Evolutionary conservation across 768 basidiomycete genomes (phyloP).

Genomic region (Cystofilobasidium bisporidii): DNA sequence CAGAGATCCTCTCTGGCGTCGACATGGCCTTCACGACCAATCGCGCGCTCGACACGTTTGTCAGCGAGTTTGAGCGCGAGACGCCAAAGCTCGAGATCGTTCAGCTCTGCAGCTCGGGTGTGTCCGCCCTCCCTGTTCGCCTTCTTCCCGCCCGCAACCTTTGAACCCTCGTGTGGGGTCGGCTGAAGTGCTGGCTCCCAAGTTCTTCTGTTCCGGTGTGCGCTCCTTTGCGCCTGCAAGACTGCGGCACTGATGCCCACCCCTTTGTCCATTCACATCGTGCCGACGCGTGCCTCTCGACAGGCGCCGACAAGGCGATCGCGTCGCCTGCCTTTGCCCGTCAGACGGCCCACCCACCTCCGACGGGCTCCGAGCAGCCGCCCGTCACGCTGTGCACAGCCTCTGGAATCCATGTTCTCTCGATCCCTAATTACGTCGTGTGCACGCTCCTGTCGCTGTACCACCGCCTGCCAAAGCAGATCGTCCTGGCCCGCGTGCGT

Average conservation of each 20-base stretch:
- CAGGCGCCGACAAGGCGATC: conserved; percentile 13
- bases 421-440: conserved; percentile 36
- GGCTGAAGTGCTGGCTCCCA: too few species aligned
- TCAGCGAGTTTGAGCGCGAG: background rate
- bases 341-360: background rate
- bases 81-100: background rate
- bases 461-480: conserved; percentile 33
- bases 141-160: too few species aligned
- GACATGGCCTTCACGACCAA: background rate
- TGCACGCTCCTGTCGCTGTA: conserved; percentile 31
- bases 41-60: background rate
- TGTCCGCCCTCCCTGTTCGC: background rate
- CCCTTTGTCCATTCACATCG: too few species aligned
- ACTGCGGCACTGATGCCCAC: too few species aligned
- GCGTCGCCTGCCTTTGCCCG: conserved; percentile 1
- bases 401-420: conserved; percentile 36
- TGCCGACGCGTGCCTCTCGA: background rate
- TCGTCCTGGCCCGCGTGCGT: conserved; percentile 31
- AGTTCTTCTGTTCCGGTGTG: too few species aligned
- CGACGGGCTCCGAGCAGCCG: background rate
- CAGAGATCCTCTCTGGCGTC: background rate
- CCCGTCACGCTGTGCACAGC: conserved; percentile 34
- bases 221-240: too few species aligned
- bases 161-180: too few species aligned
- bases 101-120: background rate